phyloP scores from a whole-genome alignment of 1,284 basidiomycete species.

The Ustilago crameri region DNA sequence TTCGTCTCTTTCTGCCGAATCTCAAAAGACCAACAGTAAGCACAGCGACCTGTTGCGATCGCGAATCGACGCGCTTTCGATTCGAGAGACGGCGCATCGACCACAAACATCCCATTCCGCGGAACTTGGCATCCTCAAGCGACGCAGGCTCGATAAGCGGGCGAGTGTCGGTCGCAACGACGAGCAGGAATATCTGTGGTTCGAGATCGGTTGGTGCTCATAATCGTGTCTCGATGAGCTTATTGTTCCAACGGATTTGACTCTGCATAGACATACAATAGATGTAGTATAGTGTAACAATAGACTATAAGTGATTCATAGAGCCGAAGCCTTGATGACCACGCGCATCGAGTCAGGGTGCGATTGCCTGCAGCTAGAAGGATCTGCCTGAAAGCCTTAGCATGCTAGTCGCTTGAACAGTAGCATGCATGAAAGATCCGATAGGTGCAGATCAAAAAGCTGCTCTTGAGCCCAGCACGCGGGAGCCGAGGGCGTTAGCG shows the following conservation, averaged over 20 bases:
- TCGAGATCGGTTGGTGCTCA: constrained; percentile 37
- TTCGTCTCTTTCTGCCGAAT: background rate
- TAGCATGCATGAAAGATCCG: too few species aligned
- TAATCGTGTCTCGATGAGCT: too few species aligned
- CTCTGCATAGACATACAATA: background rate
- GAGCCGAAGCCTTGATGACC: too few species aligned
- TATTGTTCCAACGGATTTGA: too few species aligned
- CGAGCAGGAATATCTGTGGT: constrained; percentile 52
- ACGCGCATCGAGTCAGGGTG: too few species aligned
- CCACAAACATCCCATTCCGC: background rate
- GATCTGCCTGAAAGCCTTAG: too few species aligned
- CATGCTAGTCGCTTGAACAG: too few species aligned
- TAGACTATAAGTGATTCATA: too few species aligned
- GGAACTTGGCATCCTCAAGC: constrained; percentile 21
- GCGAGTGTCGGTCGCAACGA: constrained; percentile 34
- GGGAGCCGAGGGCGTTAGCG: too few species aligned
- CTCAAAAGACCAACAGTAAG: constrained; percentile 6
- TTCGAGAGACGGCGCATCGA: background rate
- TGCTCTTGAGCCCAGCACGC: too few species aligned
- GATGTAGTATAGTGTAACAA: background rate
- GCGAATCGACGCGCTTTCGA: constrained; percentile 24
- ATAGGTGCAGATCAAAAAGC: too few species aligned
- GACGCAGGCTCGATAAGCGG: constrained; percentile 36
- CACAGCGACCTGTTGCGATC: constrained; percentile 29
- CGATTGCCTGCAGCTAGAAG: too few species aligned